Base-by-base conservation (phyloP, 2,329 filamentous ascomycete genomes). In the Zasmidium cellare region DNA sequence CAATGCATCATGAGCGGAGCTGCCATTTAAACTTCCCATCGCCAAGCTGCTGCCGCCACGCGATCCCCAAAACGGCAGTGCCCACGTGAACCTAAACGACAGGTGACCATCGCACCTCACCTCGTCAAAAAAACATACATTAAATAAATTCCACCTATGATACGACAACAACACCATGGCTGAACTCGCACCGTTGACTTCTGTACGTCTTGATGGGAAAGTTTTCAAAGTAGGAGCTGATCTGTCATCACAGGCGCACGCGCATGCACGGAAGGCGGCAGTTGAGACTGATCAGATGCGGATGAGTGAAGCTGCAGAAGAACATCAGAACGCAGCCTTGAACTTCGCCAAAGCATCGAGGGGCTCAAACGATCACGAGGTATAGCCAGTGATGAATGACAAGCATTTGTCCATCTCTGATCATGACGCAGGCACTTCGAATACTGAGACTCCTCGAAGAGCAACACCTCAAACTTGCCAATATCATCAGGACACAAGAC, bases 281-380 rank as follows among this genome's bases (percentile, higher is more conserved):
- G 82, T 87, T 22, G 91, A 92, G 55, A 86, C 84, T 31, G 80
- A 82, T 63, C 83, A 83, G 64, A 79, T 82, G 55, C 87, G 94
- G 71, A 90, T 90, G 56, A 88, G 88, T 6, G 87, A 90, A 49
- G 93, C 93, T 61, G 89, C 92, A 70, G 89, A 89, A 69, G 90
- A 96, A 74, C 93, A 97, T 76, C 87, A 92, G 53, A 81, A 90
- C 57, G 94, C 94, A 38, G 93, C 94, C 1, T 88, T 87, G 63
- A 91, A 96, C 72, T 97, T 96, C 73, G 87, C 91, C 60, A 87
- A 88, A 60, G 92, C 92, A 25, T 87, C 90, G n/a, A 84, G 85
- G 60, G 83, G 77, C 49, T 96, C 91, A 7, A 75, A 75, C n/a
- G 84, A 87, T 70, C 72, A 72, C 3, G 83, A 86, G 74, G 83